phyloP scores from a whole-genome alignment of 1,284 basidiomycete genomes.

The Apiotrichum montevideense region DNA sequence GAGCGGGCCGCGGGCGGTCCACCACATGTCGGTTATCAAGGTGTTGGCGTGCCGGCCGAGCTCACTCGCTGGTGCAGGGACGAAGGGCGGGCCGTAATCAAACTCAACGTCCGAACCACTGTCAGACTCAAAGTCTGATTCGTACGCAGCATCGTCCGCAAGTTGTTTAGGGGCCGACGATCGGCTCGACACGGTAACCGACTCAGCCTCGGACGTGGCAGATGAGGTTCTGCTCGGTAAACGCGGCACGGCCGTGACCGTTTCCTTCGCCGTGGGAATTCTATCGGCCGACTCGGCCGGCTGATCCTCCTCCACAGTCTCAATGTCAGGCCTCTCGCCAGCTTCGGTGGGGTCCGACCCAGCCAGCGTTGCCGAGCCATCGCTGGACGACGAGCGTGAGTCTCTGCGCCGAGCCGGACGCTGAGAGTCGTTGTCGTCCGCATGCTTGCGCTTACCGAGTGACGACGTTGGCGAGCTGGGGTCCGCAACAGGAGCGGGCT shows the following conservation, averaged over 20 bases:
- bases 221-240: neutral
- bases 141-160: neutral
- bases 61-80: neutral
- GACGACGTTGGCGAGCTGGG: constrained; percentile 6
- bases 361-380: neutral
- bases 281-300: too few relatives aligned
- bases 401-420: neutral
- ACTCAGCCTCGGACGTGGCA: neutral
- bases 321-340: too few relatives aligned
- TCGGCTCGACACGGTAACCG: neutral
- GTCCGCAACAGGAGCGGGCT: neutral
- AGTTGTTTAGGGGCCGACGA: neutral
- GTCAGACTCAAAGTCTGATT: neutral
- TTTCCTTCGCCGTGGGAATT: too few relatives aligned
- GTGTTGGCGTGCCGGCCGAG: constrained; percentile 7
- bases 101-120: neutral
- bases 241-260: too few relatives aligned
- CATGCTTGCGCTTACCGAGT: constrained; percentile 16
- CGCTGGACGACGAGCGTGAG: neutral
- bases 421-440: neutral
- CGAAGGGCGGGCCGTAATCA: constrained; percentile 3
- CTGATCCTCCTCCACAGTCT: too few relatives aligned
- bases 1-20: constrained; percentile 5
- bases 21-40: constrained; percentile 4
- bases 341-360: too few relatives aligned